These are phyloP conservation scores for Seiridium unicorne DNA, from an alignment of 2,329 filamentous ascomycete species.

Conservation along the genomic window DNA sequence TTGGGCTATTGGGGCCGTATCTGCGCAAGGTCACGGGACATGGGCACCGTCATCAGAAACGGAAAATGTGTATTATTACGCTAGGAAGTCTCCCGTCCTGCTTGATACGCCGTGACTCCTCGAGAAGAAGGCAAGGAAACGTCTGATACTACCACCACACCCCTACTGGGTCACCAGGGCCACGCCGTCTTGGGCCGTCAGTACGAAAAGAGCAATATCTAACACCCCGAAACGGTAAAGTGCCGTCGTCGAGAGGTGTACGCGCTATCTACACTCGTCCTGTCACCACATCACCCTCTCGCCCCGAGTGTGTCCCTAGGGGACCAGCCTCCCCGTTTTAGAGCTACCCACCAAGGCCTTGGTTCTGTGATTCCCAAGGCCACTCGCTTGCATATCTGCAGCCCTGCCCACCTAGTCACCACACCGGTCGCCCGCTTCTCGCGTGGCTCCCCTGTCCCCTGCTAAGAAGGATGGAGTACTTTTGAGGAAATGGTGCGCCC, in stretches of 20 bases:
- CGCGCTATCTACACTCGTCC: conserved; percentile 22
- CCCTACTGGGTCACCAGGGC: conserved; percentile 13
- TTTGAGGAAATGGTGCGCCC: conserved; percentile 32
- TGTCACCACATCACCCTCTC: conserved; percentile 10
- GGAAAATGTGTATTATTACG: conserved; percentile 4
- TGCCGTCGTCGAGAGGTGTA: conserved; percentile 18
- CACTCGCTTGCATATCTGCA: conserved; percentile 20
- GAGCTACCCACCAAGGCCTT: conserved; percentile 7
- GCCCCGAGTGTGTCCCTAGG: conserved; percentile 31
- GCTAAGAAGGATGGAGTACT: conserved; percentile 40
- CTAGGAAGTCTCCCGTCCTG: background rate
- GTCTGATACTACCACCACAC: conserved; percentile 13
- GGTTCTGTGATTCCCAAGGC: conserved; percentile 11
- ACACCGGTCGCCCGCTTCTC: conserved; percentile 25
- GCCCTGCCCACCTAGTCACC: conserved; percentile 17
- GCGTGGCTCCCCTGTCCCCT: conserved; percentile 17
- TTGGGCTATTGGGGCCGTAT: background rate
- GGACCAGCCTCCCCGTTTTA: conserved; percentile 4
- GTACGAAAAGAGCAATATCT: conserved; percentile 33
- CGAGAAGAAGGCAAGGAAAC: background rate
- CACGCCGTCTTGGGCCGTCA: conserved; percentile 16
- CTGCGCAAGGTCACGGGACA: background rate
- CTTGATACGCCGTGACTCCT: background rate
- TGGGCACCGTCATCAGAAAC: conserved; percentile 5
- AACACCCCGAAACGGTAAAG: conserved; percentile 33